These are phyloP conservation scores for Eutrema salsugineum DNA, from an alignment of 441 rosid species.

Conservation along the genomic window DNA sequence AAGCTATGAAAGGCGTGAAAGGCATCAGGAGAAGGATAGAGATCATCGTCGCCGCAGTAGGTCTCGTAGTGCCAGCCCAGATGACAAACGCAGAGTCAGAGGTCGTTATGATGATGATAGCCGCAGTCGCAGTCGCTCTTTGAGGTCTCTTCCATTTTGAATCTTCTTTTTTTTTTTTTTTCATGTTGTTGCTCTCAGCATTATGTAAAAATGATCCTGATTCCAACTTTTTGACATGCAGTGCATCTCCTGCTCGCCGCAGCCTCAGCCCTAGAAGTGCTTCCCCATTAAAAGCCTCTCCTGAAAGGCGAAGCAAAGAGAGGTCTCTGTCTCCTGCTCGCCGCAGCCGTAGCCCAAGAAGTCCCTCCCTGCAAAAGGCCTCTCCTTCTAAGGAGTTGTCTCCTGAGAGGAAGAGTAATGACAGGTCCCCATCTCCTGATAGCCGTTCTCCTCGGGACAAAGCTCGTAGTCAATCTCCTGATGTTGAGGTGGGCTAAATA, in stretches of 20 bases:
- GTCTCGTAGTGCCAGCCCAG: conserved; percentile 66
- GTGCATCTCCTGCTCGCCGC: conserved; percentile 52
- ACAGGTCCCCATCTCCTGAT: conserved; percentile 42
- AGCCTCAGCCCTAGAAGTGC: conserved; percentile 39
- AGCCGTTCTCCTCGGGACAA: conserved; percentile 41
- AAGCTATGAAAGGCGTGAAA: conserved; percentile 58
- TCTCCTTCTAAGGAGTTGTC: conserved; percentile 38
- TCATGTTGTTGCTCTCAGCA: background rate
- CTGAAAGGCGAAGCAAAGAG: conserved; percentile 42
- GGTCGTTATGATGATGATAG: conserved; percentile 58
- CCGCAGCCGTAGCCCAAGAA: conserved; percentile 32
- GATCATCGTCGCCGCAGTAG: conserved; percentile 50
- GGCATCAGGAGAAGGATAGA: conserved; percentile 49
- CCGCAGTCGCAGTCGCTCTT: conserved; percentile 50
- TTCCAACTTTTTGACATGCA: conserved; percentile 12
- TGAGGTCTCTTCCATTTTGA: conserved; percentile 40
- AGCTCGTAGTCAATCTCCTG: conserved; percentile 49
- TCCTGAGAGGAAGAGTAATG: conserved; percentile 44
- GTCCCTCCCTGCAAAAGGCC: conserved; percentile 32
- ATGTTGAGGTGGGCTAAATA: conserved; percentile 43
- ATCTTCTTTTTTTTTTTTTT: background rate
- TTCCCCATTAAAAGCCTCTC: conserved; percentile 36
- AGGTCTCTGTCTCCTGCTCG: conserved; percentile 43
- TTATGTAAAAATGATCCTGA: background rate
- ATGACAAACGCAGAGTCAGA: conserved; percentile 45